These are phyloP conservation scores for Saccharum spontaneum DNA, from an alignment of 176 grass and related monocot species.

Conservation along the genomic window DNA sequence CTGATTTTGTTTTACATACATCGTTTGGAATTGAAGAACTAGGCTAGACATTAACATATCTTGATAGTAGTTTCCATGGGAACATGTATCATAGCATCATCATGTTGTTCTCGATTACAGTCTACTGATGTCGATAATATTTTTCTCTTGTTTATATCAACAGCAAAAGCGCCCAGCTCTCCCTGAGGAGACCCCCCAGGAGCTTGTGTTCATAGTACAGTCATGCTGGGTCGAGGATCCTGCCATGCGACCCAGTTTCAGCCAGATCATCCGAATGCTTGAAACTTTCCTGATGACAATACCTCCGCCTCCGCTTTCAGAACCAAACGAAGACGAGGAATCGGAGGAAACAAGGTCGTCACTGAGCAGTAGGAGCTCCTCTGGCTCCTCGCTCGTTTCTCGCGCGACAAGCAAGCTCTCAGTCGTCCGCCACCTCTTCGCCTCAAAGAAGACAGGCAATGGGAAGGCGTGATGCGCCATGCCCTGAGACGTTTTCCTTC, in stretches of 20 bases:
- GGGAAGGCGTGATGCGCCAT: constrained; percentile 54
- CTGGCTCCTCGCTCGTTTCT: constrained; percentile 66
- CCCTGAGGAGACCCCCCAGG: constrained; percentile 68
- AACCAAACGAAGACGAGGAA: constrained; percentile 31
- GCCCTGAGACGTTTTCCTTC: constrained; percentile 39
- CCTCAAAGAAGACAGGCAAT: constrained; percentile 80
- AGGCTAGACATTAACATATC: not conserved
- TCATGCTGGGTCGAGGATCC: constrained; percentile 99
- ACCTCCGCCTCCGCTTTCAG: constrained; percentile 38
- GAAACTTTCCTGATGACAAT: constrained; percentile 75
- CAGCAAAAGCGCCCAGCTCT: constrained; percentile 90
- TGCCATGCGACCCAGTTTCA: constrained; percentile 75
- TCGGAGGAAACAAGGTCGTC: constrained; percentile 36
- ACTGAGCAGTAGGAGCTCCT: constrained; percentile 50
- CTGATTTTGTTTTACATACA: not conserved
- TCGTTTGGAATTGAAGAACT: not conserved
- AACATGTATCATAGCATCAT: not conserved
- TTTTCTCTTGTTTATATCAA: not conserved
- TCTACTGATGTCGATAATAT: constrained; percentile 7
- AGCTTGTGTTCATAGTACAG: constrained; percentile 80
- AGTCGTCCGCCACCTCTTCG: constrained; percentile 92
- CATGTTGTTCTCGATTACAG: not conserved
- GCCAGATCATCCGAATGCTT: constrained; percentile 92
- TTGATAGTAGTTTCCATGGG: not conserved
- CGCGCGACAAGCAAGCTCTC: constrained; percentile 80